Conservation (phyloP, 352 stramenopile species). For the Phytophthora palmivora region DNA sequence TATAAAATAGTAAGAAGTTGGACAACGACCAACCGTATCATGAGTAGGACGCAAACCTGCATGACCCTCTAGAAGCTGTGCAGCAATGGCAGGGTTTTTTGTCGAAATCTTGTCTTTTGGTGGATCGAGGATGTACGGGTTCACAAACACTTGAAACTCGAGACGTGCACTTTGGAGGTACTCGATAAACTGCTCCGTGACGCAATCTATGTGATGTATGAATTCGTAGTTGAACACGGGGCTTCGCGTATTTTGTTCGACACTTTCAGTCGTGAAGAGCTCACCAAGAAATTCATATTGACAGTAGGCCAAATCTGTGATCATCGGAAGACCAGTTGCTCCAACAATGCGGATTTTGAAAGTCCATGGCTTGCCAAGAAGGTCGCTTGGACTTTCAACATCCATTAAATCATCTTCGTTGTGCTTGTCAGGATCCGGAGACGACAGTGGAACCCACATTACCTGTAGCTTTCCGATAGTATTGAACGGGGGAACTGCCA, state of each 20-base stretch:
- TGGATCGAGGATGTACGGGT: slow-evolving; percentile 87
- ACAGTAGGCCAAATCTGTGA: slow-evolving; percentile 91
- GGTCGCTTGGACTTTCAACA: slow-evolving; percentile 73
- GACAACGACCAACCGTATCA: neutral
- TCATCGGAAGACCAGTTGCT: slow-evolving; percentile 85
- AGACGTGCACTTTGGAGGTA: slow-evolving; percentile 84
- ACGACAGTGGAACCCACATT: slow-evolving; percentile 87
- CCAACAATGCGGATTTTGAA: slow-evolving; percentile 90
- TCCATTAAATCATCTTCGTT: slow-evolving; percentile 73
- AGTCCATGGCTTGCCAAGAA: slow-evolving; percentile 92
- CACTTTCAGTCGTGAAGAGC: slow-evolving; percentile 92
- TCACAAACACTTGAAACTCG: slow-evolving; percentile 91
- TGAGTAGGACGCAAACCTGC: slow-evolving; percentile 38
- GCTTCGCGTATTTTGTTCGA: slow-evolving; percentile 89
- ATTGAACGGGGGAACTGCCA: slow-evolving; percentile 92
- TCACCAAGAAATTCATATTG: slow-evolving; percentile 95
- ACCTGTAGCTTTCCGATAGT: slow-evolving; percentile 94
- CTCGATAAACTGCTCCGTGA: slow-evolving; percentile 89
- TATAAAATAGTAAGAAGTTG: neutral
- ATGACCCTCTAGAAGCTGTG: slow-evolving; percentile 57
- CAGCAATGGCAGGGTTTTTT: slow-evolving; percentile 72
- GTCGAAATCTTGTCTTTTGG: slow-evolving; percentile 87
- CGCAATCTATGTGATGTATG: slow-evolving; percentile 86
- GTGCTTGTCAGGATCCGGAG: slow-evolving; percentile 72
- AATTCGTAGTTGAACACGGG: slow-evolving; percentile 91